Conservation (phyloP, 2,329 filamentous ascomycete genomes). For the Trichoderma arundinaceum region DNA sequence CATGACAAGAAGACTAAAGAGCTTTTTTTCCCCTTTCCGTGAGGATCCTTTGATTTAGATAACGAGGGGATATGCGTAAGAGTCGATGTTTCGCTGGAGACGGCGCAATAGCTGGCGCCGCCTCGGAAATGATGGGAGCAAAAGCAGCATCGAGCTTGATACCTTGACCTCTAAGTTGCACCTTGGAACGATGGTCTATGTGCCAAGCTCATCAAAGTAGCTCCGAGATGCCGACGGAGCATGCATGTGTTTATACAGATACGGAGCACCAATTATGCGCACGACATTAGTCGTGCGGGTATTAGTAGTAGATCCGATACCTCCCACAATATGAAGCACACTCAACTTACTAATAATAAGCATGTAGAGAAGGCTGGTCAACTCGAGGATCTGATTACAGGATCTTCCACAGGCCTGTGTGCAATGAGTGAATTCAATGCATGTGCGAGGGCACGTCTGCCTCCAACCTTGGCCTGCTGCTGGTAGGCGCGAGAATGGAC, state of each 20-base stretch:
- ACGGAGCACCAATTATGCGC: conserved; percentile 7
- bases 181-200: background rate
- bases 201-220: conserved; percentile 10
- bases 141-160: background rate
- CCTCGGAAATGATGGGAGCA: conserved; percentile 1
- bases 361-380: background rate
- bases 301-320: background rate
- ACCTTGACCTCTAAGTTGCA: background rate
- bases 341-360: background rate
- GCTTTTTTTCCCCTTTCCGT: background rate
- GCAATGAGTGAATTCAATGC: background rate
- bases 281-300: background rate
- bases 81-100: background rate
- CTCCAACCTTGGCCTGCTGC: background rate
- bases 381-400: background rate
- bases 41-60: conserved; percentile 7
- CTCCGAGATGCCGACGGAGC: conserved; percentile 13
- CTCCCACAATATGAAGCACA: too few relatives aligned
- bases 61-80: background rate
- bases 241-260: conserved; percentile 5
- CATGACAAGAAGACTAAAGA: conserved; percentile 15
- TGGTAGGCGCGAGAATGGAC: too few relatives aligned
- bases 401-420: background rate
- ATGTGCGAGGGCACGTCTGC: background rate
- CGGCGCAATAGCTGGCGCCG: conserved; percentile 4